Conservation (phyloP, 768 basidiomycete genomes). For the Guyanaporus albipodus region DNA sequence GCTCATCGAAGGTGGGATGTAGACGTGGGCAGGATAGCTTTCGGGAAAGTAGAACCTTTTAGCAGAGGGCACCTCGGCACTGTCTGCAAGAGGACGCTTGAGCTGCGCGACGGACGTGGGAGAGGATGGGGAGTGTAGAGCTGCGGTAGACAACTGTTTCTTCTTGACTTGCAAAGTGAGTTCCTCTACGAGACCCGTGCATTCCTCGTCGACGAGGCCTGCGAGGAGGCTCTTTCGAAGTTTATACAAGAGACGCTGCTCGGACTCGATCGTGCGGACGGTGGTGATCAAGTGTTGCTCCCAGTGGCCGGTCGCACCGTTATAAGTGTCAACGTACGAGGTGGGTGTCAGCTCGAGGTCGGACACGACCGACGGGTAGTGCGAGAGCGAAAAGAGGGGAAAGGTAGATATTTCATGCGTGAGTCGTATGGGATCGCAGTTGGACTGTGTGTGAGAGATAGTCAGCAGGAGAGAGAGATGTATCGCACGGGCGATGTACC, state of each 20-base stretch:
- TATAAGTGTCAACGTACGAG: constrained; percentile 61
- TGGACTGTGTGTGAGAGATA: constrained; percentile 37
- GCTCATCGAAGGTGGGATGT: constrained; percentile 26
- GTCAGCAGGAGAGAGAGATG: constrained; percentile 2
- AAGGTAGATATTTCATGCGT: constrained; percentile 58
- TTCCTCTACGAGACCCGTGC: constrained; percentile 53
- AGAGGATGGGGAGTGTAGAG: neutral
- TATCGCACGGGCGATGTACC: constrained; percentile 30
- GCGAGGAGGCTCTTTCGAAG: constrained; percentile 55
- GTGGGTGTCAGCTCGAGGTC: constrained; percentile 50
- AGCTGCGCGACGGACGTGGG: constrained; percentile 14
- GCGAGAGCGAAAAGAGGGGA: constrained; percentile 58
- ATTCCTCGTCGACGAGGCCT: constrained; percentile 54
- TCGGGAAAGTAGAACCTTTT: constrained; percentile 30
- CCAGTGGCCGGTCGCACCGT: constrained; percentile 54
- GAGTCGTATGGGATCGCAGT: constrained; percentile 53
- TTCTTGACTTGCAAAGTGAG: constrained; percentile 41
- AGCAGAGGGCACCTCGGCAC: constrained; percentile 22
- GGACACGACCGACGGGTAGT: constrained; percentile 46
- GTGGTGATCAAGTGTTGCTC: constrained; percentile 60
- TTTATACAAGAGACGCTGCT: constrained; percentile 62
- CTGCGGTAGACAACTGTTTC: constrained; percentile 6
- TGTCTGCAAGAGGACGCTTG: constrained; percentile 27
- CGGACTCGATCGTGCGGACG: constrained; percentile 54
- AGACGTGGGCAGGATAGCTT: constrained; percentile 26